A percentile compares a stretch with the other conserved stretches of the same genome.
Evolutionary conservation across 2,329 filamentous ascomycete species (phyloP).

Genomic region (Trichophyton equinum): DNA sequence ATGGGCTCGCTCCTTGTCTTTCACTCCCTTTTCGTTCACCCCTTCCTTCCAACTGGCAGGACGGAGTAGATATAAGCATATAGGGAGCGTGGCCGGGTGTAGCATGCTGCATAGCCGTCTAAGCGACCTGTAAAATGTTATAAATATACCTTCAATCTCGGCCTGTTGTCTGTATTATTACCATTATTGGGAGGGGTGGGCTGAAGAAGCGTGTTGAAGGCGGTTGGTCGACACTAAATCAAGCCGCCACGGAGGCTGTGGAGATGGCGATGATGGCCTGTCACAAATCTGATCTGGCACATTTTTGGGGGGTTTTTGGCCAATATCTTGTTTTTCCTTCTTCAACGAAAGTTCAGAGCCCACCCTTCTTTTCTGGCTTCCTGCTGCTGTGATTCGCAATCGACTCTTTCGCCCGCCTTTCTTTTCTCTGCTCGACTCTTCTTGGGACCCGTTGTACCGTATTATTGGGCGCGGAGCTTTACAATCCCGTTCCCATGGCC

Average conservation of each 20-base stretch:
- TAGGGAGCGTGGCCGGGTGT: not conserved
- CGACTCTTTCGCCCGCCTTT: not conserved
- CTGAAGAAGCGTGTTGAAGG: not conserved
- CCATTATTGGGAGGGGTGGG: not conserved
- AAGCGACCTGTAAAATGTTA: not conserved
- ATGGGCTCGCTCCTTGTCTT: not conserved
- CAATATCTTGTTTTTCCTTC: no score
- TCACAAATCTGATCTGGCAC: conserved; percentile 2
- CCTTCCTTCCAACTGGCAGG: not conserved
- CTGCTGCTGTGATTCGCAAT: not conserved
- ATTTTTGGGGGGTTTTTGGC: not conserved
- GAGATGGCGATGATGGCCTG: not conserved
- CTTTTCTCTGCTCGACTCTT: not conserved
- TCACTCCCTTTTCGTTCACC: not conserved
- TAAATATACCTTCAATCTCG: not conserved
- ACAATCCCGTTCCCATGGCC: not conserved
- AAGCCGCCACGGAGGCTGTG: not conserved
- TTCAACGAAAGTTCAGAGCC: not conserved
- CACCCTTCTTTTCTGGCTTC: not conserved
- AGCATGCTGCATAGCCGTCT: not conserved
- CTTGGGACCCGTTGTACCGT: not conserved
- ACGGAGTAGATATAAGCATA: not conserved
- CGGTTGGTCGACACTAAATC: not conserved
- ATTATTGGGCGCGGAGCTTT: not conserved
- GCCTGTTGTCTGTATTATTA: not conserved